Evolutionary conservation across 768 basidiomycete genomes (phyloP).

Genomic region (Podaxis sp.): DNA sequence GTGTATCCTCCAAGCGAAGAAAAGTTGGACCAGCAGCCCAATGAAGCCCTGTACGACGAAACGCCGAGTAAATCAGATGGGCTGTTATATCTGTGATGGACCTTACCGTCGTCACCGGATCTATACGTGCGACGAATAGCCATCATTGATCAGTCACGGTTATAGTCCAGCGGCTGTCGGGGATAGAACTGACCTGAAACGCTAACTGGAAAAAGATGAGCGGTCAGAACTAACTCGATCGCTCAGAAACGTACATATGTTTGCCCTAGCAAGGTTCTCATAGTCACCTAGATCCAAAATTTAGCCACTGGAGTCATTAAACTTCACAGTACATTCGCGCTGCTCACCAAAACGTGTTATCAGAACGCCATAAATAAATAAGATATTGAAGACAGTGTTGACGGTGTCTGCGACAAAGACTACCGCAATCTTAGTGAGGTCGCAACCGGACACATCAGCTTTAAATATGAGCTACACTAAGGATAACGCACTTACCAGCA

Average conservation of each 20-base stretch:
- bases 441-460: background rate
- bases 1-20: conserved; percentile 39
- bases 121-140: background rate
- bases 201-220: background rate
- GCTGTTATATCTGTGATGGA: background rate
- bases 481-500: conserved; percentile 34
- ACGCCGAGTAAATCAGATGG: background rate
- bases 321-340: background rate
- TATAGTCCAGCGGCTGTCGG: background rate
- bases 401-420: conserved; percentile 47
- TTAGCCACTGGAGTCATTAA: background rate
- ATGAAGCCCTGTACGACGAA: conserved; percentile 37
- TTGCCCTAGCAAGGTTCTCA: conserved; percentile 2
- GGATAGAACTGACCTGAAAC: background rate
- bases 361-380: conserved; percentile 46
- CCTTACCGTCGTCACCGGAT: background rate
- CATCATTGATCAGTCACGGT: background rate
- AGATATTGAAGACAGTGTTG: conserved; percentile 41
- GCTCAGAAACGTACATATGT: conserved; percentile 5
- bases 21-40: conserved; percentile 41
- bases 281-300: conserved; percentile 16
- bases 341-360: conserved; percentile 43
- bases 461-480: background rate
- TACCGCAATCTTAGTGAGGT: background rate
- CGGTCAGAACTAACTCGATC: background rate